A percentile compares a stretch with the other conserved stretches of the same genome.
Conservation (phyloP, 805 yeast genomes). For the Starmera pachycereana region DNA sequence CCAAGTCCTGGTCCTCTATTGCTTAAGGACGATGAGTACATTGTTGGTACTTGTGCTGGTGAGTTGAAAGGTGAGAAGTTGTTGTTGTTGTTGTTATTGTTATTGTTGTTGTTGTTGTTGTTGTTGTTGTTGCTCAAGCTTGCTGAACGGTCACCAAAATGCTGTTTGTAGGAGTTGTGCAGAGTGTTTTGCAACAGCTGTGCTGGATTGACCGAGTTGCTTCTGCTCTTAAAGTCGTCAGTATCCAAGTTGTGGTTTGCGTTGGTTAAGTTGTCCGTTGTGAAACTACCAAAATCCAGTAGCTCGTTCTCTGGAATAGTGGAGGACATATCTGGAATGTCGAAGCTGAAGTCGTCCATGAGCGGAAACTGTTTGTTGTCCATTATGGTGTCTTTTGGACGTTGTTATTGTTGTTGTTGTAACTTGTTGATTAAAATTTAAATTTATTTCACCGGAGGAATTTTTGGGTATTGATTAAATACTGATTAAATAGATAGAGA, state of each 20-base stretch:
- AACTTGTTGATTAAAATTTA: background rate
- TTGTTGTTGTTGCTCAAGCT: background rate
- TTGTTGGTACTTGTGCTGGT: constrained; percentile 1
- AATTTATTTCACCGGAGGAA: background rate
- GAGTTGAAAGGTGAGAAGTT: background rate
- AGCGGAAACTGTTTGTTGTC: background rate
- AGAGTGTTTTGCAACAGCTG: background rate
- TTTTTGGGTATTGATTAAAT: too few species aligned
- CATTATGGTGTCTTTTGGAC: background rate
- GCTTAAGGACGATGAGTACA: background rate
- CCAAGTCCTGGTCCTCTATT: constrained; percentile 5
- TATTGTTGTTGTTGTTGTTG: too few species aligned
- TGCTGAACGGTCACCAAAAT: background rate
- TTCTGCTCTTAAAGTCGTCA: background rate
- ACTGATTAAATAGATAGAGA: too few species aligned
- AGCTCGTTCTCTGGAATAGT: constrained; percentile 21
- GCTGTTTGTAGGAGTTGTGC: background rate
- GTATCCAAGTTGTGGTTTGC: background rate
- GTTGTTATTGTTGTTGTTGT: background rate
- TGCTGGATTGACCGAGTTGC: background rate
- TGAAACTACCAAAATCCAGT: constrained; percentile 9
- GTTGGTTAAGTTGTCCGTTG: constrained; percentile 4
- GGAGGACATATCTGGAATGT: constrained; percentile 7
- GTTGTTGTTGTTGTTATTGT: background rate
- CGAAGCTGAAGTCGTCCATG: constrained; percentile 17